Percentiles rank a stretch among this genome's conserved stretches.
Evolutionary conservation across 345 rosid species (phyloP).

Genomic region (Eucalyptus globulus): DNA sequence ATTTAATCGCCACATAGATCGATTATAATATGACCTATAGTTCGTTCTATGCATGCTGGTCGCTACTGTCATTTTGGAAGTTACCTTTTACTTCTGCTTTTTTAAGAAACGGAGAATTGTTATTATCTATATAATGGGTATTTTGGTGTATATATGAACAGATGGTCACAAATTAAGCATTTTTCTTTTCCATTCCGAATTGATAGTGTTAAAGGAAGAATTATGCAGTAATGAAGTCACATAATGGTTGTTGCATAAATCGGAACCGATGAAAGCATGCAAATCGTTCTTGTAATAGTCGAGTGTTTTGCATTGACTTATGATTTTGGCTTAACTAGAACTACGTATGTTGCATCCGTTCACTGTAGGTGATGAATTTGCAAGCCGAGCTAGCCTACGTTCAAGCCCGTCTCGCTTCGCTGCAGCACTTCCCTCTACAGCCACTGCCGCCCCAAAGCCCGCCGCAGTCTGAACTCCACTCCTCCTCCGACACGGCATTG

Average conservation of each 20-base stretch:
- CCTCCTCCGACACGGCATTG: conserved; percentile 1
- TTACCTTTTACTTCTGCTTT: neutral
- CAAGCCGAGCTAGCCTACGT: conserved; percentile 69
- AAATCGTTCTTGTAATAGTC: neutral
- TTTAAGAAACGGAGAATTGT: neutral
- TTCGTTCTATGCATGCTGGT: neutral
- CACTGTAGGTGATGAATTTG: conserved; percentile 49
- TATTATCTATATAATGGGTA: neutral
- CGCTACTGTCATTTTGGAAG: neutral
- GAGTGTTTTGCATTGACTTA: neutral
- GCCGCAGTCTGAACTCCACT: neutral
- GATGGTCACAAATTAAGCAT: neutral
- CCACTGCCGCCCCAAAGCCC: neutral
- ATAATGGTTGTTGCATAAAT: neutral
- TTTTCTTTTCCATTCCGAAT: neutral
- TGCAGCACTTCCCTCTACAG: conserved; percentile 22
- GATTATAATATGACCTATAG: neutral
- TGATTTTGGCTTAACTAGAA: neutral
- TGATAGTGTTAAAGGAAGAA: neutral
- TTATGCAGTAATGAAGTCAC: neutral
- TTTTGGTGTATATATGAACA: neutral
- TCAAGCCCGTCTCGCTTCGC: conserved; percentile 48
- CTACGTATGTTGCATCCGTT: neutral
- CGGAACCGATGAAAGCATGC: neutral
- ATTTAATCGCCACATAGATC: neutral